Base-by-base conservation (phyloP, 83 land plant genomes). In the Diphasiastrum complanatum region DNA sequence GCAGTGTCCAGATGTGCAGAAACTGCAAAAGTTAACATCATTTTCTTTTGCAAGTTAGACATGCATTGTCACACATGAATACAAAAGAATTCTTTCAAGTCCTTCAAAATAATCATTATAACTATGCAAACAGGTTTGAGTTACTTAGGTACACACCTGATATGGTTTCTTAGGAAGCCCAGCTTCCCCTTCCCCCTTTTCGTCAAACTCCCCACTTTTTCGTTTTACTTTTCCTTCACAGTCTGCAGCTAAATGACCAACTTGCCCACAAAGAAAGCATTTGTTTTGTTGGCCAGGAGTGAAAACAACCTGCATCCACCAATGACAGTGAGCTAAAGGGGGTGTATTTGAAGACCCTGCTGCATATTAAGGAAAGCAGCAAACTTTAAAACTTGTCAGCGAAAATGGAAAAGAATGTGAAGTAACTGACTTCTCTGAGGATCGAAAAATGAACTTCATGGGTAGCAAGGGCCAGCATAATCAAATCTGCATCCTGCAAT, bases 161-260 rank as follows among this genome's bases (percentile, higher is more conserved):
- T 85, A 85, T 58, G 83, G 87, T 73, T 79, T 81, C 60, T 79
- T 87, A 63, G 83, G 63, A 71, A 82, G 68, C 11, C 83, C 82
- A 33, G 74, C 65, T 6, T 26, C 60, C 69, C 78, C 74, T 49
- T 67, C 67, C 23, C 20, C 35, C 40, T 52, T 59, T 46, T 18
- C 68, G 47, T 68, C 64, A 24, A 41, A 40, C 26, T 71, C 74
- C 38, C 46, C 43, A 22, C 59, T 2, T 53, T 54, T 50, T n/a
- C 47, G 78, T 48, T 20, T 45, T 5, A 64, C 26, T 24, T 33
- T 47, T 6, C 78, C 89, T 59, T 45, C 65, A 60, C 95, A 89
- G 4, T 89, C 87, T 38, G 90, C 84, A 33, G 95, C 95, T 47
- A 85, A 36, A 75, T 89, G 95, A 22, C 91, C 91, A 73, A 43